Evolutionary conservation across 2,329 filamentous ascomycete genomes (phyloP).

Genomic region (Cercospora citrullina): DNA sequence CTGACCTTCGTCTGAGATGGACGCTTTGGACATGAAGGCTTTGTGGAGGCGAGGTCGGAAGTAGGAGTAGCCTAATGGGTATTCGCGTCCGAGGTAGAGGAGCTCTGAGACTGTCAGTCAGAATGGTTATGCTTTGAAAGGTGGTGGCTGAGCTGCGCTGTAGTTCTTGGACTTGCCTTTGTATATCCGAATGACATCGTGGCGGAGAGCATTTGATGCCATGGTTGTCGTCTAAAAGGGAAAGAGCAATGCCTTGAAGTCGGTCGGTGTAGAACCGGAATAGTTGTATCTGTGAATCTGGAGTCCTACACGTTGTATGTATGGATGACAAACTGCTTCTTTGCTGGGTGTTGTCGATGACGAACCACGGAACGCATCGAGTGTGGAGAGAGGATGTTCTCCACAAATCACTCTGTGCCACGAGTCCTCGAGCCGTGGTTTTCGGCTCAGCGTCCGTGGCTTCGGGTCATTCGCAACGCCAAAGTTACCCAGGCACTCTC

Average conservation of each 20-base stretch:
- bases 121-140: no score
- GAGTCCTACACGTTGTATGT: background rate
- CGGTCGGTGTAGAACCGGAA: no score
- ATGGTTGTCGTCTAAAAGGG: conserved; percentile 6
- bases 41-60: conserved; percentile 79
- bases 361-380: background rate
- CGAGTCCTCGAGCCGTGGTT: background rate
- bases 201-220: conserved; percentile 55
- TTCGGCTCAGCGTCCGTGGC: background rate
- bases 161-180: conserved; percentile 62
- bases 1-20: conserved; percentile 68
- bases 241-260: no score
- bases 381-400: background rate
- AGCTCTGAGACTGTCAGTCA: conserved; percentile 60
- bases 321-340: background rate
- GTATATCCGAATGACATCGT: conserved; percentile 81
- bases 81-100: conserved; percentile 78
- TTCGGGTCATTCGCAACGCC: background rate
- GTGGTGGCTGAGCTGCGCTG: background rate
- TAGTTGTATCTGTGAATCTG: background rate
- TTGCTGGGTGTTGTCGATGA: background rate
- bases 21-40: conserved; percentile 76
- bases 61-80: conserved; percentile 80
- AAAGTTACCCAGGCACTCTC: background rate
- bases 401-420: background rate